These are phyloP conservation scores for Blepharisma undulans DNA, from an alignment of 169 alveolate genomes.

Conservation along the genomic window DNA sequence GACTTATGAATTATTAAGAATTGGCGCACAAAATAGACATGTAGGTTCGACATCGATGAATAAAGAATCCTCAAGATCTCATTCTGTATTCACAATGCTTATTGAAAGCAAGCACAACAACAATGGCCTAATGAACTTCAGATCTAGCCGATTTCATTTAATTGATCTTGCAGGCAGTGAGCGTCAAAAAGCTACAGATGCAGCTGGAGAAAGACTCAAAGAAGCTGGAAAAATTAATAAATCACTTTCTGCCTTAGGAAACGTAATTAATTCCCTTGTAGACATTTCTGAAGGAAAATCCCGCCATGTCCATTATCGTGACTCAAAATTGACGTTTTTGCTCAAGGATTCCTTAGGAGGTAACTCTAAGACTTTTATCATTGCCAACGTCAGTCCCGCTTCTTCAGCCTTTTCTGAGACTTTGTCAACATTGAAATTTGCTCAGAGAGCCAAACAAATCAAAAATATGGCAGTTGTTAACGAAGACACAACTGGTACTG, in stretches of 20 bases:
- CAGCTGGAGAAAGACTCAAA: constrained; percentile 79
- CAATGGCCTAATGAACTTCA: constrained; percentile 4
- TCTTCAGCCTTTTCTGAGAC: constrained; percentile 75
- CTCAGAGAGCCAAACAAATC: constrained; percentile 85
- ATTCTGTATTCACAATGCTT: constrained; percentile 74
- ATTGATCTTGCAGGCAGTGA: constrained; percentile 91
- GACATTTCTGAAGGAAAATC: constrained; percentile 68
- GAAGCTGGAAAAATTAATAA: constrained; percentile 89
- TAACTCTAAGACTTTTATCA: constrained; percentile 80
- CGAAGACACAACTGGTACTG: constrained; percentile 72
- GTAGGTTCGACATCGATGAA: constrained; percentile 84
- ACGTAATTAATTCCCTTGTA: constrained; percentile 82
- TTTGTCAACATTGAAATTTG: constrained; percentile 83
- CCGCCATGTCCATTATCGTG: constrained; percentile 84
- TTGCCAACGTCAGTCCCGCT: constrained; percentile 83
- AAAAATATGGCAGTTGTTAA: constrained; percentile 84
- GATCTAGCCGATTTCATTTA: constrained; percentile 64
- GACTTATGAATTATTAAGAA: constrained; percentile 57
- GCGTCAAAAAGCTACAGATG: constrained; percentile 71
- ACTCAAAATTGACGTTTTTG: constrained; percentile 86
- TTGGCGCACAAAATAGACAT: constrained; percentile 81
- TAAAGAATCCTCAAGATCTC: constrained; percentile 80
- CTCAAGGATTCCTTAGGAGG: constrained; percentile 88
- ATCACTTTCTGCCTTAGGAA: constrained; percentile 80
- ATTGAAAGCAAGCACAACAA: constrained; percentile 46